Percentiles rank a stretch among this genome's conserved stretches.
These are phyloP conservation scores for Bidens hawaiensis DNA, from an alignment of 140 eudicot genomes.

Conservation along the genomic window DNA sequence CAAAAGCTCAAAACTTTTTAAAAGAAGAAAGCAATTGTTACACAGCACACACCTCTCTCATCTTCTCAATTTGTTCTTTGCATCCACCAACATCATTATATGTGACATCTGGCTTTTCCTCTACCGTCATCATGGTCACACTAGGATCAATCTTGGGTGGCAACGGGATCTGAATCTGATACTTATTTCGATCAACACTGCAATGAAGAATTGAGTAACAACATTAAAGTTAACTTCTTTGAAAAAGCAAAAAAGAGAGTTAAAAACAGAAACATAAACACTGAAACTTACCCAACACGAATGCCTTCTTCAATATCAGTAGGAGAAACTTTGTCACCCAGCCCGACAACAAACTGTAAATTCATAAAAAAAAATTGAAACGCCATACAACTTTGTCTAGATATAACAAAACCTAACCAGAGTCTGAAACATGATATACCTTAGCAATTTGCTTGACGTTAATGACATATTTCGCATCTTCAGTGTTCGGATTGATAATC, in stretches of 20 bases:
- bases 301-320: constrained; percentile 99
- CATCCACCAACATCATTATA: constrained; percentile 99
- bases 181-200: constrained; percentile 92
- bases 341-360: constrained; percentile 94
- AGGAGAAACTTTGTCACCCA: constrained; percentile 98
- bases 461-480: constrained; percentile 95
- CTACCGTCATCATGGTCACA: constrained; percentile 99
- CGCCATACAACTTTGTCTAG: constrained; percentile 7
- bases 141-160: constrained; percentile 99
- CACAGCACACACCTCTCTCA: constrained; percentile 89
- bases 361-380: neutral
- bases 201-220: constrained; percentile 20
- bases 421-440: constrained; percentile 46
- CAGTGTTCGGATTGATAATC: constrained; percentile 92
- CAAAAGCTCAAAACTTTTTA: neutral
- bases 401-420: neutral
- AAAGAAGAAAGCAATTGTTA: neutral
- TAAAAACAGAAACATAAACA: neutral
- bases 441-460: constrained; percentile 97
- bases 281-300: constrained; percentile 86
- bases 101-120: constrained; percentile 98
- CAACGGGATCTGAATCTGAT: constrained; percentile 92
- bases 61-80: constrained; percentile 94
- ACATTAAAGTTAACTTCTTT: neutral
- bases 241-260: neutral